Conservation (phyloP, 345 rosid genomes). For the Psidium friedrichsthalianum region DNA sequence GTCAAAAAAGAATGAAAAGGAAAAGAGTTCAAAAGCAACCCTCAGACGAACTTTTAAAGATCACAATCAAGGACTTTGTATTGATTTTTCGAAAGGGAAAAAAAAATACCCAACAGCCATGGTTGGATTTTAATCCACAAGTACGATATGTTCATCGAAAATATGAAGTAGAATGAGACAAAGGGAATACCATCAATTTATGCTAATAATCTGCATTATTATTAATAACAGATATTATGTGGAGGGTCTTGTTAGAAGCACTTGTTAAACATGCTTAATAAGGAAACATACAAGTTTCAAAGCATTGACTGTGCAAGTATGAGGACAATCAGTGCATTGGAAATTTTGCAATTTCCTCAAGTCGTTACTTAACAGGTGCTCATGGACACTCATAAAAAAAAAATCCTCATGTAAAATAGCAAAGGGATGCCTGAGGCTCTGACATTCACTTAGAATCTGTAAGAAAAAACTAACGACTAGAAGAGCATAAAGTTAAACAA, state of each 20-base stretch:
- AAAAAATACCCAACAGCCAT: no score
- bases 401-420: neutral
- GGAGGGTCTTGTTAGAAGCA: neutral
- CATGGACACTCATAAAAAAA: neutral
- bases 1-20: no score
- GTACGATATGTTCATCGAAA: no score
- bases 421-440: neutral
- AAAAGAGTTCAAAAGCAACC: no score
- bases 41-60: no score
- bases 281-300: neutral
- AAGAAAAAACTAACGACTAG: no score
- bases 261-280: neutral
- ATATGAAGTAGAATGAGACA: no score
- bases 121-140: no score
- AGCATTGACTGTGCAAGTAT: neutral
- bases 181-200: no score
- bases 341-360: neutral
- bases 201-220: neutral
- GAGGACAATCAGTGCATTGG: neutral
- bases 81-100: no score
- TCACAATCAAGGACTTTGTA: no score
- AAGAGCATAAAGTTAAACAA: no score
- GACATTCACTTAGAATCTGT: neutral
- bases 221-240: neutral
- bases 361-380: neutral